Evolutionary conservation across 2,329 filamentous ascomycete species (phyloP).

Genomic region (Epichloe elymi): DNA sequence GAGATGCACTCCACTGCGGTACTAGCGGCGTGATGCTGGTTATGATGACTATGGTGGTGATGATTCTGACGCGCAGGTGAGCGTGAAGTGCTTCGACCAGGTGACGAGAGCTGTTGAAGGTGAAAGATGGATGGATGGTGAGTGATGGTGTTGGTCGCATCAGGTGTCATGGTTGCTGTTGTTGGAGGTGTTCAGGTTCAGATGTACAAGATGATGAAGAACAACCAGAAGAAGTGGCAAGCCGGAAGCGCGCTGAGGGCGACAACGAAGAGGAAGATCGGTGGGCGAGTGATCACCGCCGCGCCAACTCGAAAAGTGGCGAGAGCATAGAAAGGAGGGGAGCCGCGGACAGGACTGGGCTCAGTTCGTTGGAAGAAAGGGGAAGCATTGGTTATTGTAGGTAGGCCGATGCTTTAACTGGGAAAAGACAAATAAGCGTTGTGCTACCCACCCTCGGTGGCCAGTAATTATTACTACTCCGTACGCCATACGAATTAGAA

Average conservation of each 20-base stretch:
- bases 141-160: conserved; percentile 27
- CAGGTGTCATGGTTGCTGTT: conserved; percentile 24
- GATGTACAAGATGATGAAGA: background rate
- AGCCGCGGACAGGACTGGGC: too few species aligned
- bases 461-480: too few species aligned
- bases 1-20: conserved; percentile 31
- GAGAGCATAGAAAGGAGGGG: background rate
- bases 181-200: background rate
- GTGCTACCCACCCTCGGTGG: too few species aligned
- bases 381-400: too few species aligned
- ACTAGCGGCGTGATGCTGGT: conserved; percentile 25
- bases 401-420: too few species aligned
- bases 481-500: too few species aligned
- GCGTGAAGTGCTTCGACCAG: conserved; percentile 16
- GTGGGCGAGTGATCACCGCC: background rate
- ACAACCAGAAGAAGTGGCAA: background rate
- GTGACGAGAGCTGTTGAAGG: conserved; percentile 20
- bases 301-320: background rate
- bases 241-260: background rate
- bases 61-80: conserved; percentile 10
- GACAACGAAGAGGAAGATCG: background rate
- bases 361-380: too few species aligned
- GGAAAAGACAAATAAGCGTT: too few species aligned
- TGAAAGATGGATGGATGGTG: conserved; percentile 33
- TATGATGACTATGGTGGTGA: conserved; percentile 2